Evolutionary conservation across 371 early-diverging fungal species (phyloP), one percentile per base, ranked within the genome.

Genomic region (Apophysomyces variabilis): DNA sequence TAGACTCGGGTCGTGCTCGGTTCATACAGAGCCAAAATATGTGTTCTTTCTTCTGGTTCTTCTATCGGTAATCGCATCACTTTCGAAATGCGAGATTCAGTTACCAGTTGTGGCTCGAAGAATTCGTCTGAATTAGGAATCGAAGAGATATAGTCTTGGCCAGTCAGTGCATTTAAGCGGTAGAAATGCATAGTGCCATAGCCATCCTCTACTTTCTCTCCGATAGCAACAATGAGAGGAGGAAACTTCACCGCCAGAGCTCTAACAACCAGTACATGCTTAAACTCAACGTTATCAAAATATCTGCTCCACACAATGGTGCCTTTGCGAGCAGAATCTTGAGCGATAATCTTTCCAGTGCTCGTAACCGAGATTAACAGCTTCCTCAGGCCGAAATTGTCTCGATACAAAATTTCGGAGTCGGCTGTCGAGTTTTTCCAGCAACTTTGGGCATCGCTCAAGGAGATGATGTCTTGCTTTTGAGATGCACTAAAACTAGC

Each of bases 361-460:
- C 69, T 62, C 6, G 96, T 87, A 16, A 84, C 90, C 61, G 94
- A 90, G 21, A 97, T 74, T 44, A 93, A 66, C 8, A 96, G 78
- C 75, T 96, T 95, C 62, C 92, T 89, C 66, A 96, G 77, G 5
- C 96, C 96, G 79, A 93, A 92, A 62, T 85, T 81, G 67, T 96
- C 96, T 9, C 91, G 84, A 41, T 86, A 83, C 1, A 87, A 67
- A 5, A 70, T 67, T 57, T 72, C 67, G 26, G 66, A 61, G 1
- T 66, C 62, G 6, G 26, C 7, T 5, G 74, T 39, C 0, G 56
- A 58, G 54, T 71, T 66, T 14, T 66, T 66, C 68, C 67, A 70
- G 16, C 77, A 83, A 2, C 71, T 57, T 64, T 79, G 79, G 5
- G 78, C 71, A 11, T 66, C 70, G n/a, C 71, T 67, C 45, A 50